Conservation (phyloP, 306 rosid species). For the Cucumis hystrix region DNA sequence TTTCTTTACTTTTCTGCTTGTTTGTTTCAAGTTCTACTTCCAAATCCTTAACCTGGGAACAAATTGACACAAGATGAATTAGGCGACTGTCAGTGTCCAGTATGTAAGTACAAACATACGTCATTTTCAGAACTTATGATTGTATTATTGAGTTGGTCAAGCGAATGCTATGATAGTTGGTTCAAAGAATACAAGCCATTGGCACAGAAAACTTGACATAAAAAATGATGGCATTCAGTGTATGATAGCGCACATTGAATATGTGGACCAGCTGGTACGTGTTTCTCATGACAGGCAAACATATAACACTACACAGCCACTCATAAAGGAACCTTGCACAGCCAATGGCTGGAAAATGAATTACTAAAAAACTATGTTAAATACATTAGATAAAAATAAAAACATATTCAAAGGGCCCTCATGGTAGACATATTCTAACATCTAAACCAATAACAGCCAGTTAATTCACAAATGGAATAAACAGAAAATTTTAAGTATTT, state of each 20-base stretch:
- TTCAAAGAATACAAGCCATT: background rate
- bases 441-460: background rate
- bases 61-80: background rate
- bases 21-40: conserved; percentile 84
- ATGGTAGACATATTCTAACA: background rate
- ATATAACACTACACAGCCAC: background rate
- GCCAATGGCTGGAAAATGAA: background rate
- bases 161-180: background rate
- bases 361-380: background rate
- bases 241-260: background rate
- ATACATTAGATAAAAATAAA: background rate
- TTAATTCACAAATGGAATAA: background rate
- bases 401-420: background rate
- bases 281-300: background rate
- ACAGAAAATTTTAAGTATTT: background rate
- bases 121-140: background rate
- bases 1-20: conserved; percentile 74
- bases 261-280: background rate
- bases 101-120: background rate
- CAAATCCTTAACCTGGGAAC: conserved; percentile 87
- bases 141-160: background rate
- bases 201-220: background rate
- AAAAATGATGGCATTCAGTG: background rate
- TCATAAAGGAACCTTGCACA: background rate
- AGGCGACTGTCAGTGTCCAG: background rate